A percentile compares a stretch with the other conserved stretches of the same genome.
Conservation (phyloP, 768 basidiomycete genomes). For the Trametes sanguinea region DNA sequence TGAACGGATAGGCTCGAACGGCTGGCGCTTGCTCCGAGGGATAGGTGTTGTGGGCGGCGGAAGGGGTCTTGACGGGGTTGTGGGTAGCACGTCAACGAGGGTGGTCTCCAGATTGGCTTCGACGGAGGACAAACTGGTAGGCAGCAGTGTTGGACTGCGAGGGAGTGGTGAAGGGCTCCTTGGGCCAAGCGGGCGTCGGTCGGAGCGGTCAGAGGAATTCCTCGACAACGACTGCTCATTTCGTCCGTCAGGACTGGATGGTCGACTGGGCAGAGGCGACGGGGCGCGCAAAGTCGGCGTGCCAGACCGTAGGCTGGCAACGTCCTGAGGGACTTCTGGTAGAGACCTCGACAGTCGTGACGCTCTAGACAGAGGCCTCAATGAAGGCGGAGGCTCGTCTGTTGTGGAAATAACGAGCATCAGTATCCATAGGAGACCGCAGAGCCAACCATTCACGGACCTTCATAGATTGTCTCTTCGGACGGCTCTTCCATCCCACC, state of each 20-base stretch:
- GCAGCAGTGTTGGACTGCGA: constrained; percentile 36
- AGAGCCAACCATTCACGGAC: constrained; percentile 38
- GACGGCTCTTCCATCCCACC: constrained; percentile 47
- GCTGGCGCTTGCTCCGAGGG: constrained; percentile 72
- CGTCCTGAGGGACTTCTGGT: constrained; percentile 35
- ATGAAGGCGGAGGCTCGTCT: constrained; percentile 63
- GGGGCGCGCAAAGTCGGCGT: constrained; percentile 44
- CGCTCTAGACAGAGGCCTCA: constrained; percentile 57
- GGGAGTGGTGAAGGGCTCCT: constrained; percentile 69
- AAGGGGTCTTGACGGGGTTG: constrained; percentile 30
- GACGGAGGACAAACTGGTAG: constrained; percentile 38
- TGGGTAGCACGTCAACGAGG: constrained; percentile 27
- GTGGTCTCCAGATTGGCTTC: constrained; percentile 46
- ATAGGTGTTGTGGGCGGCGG: constrained; percentile 42
- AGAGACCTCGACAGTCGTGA: constrained; percentile 35
- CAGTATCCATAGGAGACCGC: constrained; percentile 13
- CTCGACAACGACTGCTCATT: constrained; percentile 48
- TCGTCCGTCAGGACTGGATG: constrained; percentile 10
- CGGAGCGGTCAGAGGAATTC: constrained; percentile 54
- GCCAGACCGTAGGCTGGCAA: constrained; percentile 44
- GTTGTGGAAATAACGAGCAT: not conserved
- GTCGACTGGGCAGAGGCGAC: constrained; percentile 11
- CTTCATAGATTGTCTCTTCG: constrained; percentile 80
- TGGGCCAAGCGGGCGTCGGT: constrained; percentile 71
- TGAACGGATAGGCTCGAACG: constrained; percentile 49